Conservation (phyloP, 768 basidiomycete species). For the Phaeotremella fagi region DNA sequence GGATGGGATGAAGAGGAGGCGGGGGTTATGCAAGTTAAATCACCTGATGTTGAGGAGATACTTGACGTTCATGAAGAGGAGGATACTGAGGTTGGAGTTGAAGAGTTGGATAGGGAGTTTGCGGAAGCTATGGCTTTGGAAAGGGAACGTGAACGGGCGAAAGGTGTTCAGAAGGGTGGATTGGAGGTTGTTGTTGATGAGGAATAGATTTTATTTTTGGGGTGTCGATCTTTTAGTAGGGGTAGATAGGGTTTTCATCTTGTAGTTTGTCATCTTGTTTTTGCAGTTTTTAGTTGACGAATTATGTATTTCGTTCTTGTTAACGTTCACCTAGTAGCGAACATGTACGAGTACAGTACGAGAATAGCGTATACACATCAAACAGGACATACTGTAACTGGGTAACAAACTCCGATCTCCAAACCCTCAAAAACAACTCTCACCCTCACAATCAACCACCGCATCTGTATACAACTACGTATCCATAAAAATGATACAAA, state of each 20-base stretch:
- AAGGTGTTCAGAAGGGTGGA: neutral
- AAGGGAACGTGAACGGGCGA: conserved; percentile 1
- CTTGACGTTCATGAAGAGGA: neutral
- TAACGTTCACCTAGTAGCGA: too few relatives aligned
- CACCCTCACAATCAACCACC: too few relatives aligned
- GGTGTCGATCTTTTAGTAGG: neutral
- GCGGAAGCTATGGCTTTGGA: conserved; percentile 3
- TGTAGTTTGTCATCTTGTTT: neutral
- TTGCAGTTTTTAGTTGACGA: too few relatives aligned
- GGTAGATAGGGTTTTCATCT: neutral
- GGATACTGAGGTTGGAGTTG: neutral
- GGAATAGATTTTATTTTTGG: neutral
- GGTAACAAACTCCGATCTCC: too few relatives aligned
- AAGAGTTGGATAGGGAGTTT: conserved; percentile 10
- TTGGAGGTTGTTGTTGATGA: neutral
- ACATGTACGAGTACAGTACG: too few relatives aligned
- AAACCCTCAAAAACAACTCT: too few relatives aligned
- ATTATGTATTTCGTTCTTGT: too few relatives aligned
- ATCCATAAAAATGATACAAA: too few relatives aligned
- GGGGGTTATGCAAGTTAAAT: neutral
- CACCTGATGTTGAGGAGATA: neutral
- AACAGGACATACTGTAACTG: too few relatives aligned
- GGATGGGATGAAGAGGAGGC: neutral
- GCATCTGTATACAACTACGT: too few relatives aligned
- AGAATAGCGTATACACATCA: too few relatives aligned